Conservation (phyloP, 73 alveolate species). For the Loxodes magnus region DNA sequence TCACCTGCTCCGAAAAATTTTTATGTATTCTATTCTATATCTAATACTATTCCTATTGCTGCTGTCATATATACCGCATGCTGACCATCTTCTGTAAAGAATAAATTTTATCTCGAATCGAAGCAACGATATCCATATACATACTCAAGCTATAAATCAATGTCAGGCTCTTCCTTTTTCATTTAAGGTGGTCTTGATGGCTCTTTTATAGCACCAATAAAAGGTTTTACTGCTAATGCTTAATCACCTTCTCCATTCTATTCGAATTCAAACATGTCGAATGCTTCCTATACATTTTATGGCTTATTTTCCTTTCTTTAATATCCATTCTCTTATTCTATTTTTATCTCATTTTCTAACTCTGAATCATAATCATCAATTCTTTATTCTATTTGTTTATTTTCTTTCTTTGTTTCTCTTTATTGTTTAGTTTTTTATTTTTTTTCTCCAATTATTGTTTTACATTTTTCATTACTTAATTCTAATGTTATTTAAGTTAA, state of each 20-base stretch:
- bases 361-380: too few relatives aligned
- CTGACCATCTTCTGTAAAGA: slow-evolving; percentile 58
- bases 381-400: too few relatives aligned
- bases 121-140: slow-evolving; percentile 92
- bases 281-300: slow-evolving; percentile 20
- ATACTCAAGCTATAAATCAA: slow-evolving; percentile 67
- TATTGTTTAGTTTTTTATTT: too few relatives aligned
- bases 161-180: slow-evolving; percentile 67
- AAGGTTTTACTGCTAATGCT: slow-evolving; percentile 68
- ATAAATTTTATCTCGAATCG: slow-evolving; percentile 80
- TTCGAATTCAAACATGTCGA: slow-evolving; percentile 49
- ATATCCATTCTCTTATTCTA: too few relatives aligned
- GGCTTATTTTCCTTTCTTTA: slow-evolving; percentile 25
- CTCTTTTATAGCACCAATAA: slow-evolving; percentile 55
- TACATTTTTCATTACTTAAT: too few relatives aligned
- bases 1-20: slow-evolving; percentile 78
- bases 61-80: slow-evolving; percentile 87
- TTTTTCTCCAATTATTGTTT: too few relatives aligned
- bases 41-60: slow-evolving; percentile 84
- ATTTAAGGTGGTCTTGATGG: slow-evolving; percentile 44
- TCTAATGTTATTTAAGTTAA: too few relatives aligned
- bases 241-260: slow-evolving; percentile 62
- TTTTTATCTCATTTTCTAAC: too few relatives aligned
- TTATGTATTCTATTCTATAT: slow-evolving; percentile 66
- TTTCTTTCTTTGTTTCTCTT: too few relatives aligned